phyloP scores from a whole-genome alignment of 2,329 filamentous ascomycete genomes.

The Xylaria sp. region DNA sequence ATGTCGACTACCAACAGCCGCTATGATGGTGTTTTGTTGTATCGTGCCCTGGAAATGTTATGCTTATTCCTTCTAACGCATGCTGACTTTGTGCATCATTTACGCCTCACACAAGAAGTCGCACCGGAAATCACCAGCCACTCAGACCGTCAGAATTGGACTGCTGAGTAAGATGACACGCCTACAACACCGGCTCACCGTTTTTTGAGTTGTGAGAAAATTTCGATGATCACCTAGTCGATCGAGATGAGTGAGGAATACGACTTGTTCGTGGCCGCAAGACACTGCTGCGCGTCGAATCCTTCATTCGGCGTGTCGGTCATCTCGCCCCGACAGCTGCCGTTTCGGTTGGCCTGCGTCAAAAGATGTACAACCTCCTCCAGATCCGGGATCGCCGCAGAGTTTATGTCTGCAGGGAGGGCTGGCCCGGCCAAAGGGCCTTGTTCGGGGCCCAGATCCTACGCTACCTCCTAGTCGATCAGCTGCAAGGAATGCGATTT shows the following conservation, averaged over 20 bases:
- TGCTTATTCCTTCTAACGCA: constrained; percentile 4
- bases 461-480: constrained; percentile 4
- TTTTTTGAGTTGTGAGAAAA: background rate
- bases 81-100: background rate
- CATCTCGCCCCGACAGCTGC: constrained; percentile 21
- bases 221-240: background rate
- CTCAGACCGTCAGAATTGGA: background rate
- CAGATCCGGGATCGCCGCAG: constrained; percentile 14
- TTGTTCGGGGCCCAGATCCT: background rate
- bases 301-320: constrained; percentile 24
- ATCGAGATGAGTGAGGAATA: background rate
- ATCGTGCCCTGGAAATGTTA: background rate
- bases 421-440: background rate
- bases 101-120: background rate
- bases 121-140: background rate
- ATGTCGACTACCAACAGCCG: no score
- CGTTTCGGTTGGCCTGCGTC: constrained; percentile 20
- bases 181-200: constrained; percentile 9
- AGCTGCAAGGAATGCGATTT: constrained; percentile 6
- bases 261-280: background rate
- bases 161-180: constrained; percentile 20
- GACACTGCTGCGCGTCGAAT: background rate
- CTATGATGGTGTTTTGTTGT: no score
- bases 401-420: constrained; percentile 14
- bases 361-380: background rate